phyloP scores from a whole-genome alignment of 768 basidiomycete genomes.

The Filobasidium floriforme region DNA sequence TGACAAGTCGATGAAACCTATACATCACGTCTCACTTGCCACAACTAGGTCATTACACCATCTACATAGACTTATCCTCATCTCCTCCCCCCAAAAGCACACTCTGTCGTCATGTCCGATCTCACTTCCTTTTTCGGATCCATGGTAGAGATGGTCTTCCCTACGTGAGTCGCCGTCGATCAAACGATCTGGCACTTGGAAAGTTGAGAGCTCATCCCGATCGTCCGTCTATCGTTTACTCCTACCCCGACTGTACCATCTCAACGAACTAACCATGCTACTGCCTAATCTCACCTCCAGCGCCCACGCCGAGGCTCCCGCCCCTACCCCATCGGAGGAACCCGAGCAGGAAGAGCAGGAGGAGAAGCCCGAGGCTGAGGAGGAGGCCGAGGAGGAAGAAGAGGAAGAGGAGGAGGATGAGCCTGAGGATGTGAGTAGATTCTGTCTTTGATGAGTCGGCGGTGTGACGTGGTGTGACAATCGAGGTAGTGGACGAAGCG shows the following conservation, averaged over 20 bases:
- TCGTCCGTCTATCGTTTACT: background rate
- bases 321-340: constrained; percentile 2
- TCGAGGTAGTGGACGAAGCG: too few species aligned
- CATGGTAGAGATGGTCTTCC: background rate
- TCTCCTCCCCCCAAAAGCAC: background rate
- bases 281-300: too few species aligned
- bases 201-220: background rate
- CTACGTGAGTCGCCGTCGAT: constrained; percentile 5
- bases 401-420: constrained; percentile 48
- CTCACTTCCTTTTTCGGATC: background rate
- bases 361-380: constrained; percentile 21
- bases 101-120: background rate
- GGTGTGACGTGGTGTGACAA: too few species aligned
- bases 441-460: background rate
- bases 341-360: constrained; percentile 7
- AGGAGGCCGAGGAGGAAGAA: constrained; percentile 37
- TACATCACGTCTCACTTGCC: too few species aligned
- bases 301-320: constrained; percentile 13
- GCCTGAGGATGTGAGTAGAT: constrained; percentile 69
- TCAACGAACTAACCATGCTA: too few species aligned
- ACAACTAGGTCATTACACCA: too few species aligned
- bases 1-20: too few species aligned
- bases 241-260: too few species aligned
- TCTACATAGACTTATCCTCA: too few species aligned
- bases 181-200: too few species aligned